Evolutionary conservation across 1,284 basidiomycete species (phyloP).

Genomic region (Rugiboletus extremiorientalis): DNA sequence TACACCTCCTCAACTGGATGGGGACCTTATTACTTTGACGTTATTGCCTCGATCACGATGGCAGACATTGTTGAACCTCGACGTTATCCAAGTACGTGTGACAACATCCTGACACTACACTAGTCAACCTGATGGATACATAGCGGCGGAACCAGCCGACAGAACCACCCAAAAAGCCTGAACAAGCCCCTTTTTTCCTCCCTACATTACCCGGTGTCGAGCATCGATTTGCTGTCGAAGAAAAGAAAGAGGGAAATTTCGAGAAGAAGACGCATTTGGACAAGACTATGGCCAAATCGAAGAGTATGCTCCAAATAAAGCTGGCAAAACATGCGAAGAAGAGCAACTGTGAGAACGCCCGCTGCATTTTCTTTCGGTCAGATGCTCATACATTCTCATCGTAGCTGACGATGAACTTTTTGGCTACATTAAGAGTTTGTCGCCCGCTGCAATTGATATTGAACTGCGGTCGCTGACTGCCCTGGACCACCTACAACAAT

Average conservation of each 20-base stretch:
- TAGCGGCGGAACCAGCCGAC: conserved; percentile 96
- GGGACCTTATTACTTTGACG: conserved; percentile 88
- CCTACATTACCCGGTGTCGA: conserved; percentile 87
- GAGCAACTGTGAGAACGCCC: conserved; percentile 61
- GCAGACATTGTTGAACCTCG: conserved; percentile 95
- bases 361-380: neutral
- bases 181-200: conserved; percentile 96
- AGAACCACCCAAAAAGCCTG: conserved; percentile 92
- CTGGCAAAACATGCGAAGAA: conserved; percentile 57
- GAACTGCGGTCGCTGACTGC: conserved; percentile 84
- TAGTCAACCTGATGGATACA: conserved; percentile 3
- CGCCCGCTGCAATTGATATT: conserved; percentile 88
- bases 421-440: conserved; percentile 81
- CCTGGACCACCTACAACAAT: conserved; percentile 62
- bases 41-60: conserved; percentile 91
- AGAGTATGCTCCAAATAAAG: conserved; percentile 76
- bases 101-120: neutral
- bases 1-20: conserved; percentile 83
- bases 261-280: conserved; percentile 56
- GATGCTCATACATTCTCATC: neutral
- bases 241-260: conserved; percentile 40
- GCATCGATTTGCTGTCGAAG: conserved; percentile 67
- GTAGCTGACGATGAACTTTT: conserved; percentile 78
- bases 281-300: conserved; percentile 51
- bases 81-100: conserved; percentile 80